Base-by-base conservation (phyloP, 108 stramenopile genomes). In the Nitzschia sp. region DNA sequence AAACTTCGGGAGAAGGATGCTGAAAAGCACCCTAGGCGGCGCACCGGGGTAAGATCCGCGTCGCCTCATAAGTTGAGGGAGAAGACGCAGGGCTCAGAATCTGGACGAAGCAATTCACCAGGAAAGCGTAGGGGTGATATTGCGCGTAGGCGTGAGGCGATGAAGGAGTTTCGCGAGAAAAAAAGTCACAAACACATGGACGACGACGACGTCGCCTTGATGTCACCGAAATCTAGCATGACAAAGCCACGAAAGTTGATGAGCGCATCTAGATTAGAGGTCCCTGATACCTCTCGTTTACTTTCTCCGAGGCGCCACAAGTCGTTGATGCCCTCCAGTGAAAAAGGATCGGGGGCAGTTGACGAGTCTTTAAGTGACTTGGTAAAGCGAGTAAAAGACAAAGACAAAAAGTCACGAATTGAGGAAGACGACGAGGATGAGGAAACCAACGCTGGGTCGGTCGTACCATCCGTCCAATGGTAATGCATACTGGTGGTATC, bases 151-250 rank as follows among this genome's bases (percentile, higher is more conserved):
- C 33, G 58, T n/a, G 58, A 60, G 21, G 58, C 58, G 3, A 60
- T 60, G 58, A 60, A 60, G 22, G 58, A 60, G 21, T 60, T 38
- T 60, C 33, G 58, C 2, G 58, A 60, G 29, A 35, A 31, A 32
- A 56, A 30, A 17, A 56, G 55, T 17, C 5, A 16, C 19, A 50
- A 50, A 21, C 8, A 16, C 19, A 11, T 50, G 8, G 48, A 50
- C 19, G 19, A 16, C 38, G 38, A 41, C 38, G 38, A 13, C 38
- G 13, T 41, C 38, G 6, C 38, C 13, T 41, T 41, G 38, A 6
- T 41, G 6, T 41, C 38, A 11, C n/a, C n/a, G n/a, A n/a, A n/a
- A n/a, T n/a, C n/a, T n/a, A n/a, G n/a, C n/a, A n/a, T n/a, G n/a
- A n/a, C n/a, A n/a, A n/a, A n/a, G n/a, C 48, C 48, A 50, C 9